Conservation (phyloP, 257 asterid genomes). For the Knoxia roxburghii region DNA sequence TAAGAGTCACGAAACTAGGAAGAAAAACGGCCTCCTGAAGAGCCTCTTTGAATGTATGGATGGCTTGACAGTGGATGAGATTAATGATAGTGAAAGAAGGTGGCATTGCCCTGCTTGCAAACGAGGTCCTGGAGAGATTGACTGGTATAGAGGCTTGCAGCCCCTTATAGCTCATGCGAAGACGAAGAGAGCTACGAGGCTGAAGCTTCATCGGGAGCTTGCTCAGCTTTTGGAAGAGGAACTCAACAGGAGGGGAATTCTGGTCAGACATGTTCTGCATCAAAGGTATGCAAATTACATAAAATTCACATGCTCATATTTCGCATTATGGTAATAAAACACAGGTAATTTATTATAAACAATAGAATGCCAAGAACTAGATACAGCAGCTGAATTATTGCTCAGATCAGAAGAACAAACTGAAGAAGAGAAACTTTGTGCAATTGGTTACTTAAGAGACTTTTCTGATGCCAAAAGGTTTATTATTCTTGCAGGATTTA, state of each 20-base stretch:
- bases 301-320: too few species aligned
- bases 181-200: slow-evolving; percentile 32
- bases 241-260: slow-evolving; percentile 28
- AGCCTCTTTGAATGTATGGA: slow-evolving; percentile 29
- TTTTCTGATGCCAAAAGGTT: too few species aligned
- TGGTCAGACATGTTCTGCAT: too few species aligned
- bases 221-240: slow-evolving; percentile 41
- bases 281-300: too few species aligned
- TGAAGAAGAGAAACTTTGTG: too few species aligned
- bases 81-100: slow-evolving; percentile 30
- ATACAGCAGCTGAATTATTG: too few species aligned
- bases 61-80: slow-evolving; percentile 22
- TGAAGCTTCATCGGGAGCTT: slow-evolving; percentile 38
- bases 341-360: too few species aligned
- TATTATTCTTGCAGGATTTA: too few species aligned
- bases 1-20: slow-evolving; percentile 29
- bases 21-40: slow-evolving; percentile 27
- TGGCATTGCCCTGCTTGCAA: slow-evolving; percentile 49
- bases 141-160: slow-evolving; percentile 38
- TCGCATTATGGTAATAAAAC: too few species aligned
- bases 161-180: slow-evolving; percentile 39
- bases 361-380: too few species aligned
- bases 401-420: too few species aligned
- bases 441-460: too few species aligned
- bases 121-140: slow-evolving; percentile 43